Conservation (phyloP, 2,329 filamentous ascomycete genomes). For the Fusarium sp. region DNA sequence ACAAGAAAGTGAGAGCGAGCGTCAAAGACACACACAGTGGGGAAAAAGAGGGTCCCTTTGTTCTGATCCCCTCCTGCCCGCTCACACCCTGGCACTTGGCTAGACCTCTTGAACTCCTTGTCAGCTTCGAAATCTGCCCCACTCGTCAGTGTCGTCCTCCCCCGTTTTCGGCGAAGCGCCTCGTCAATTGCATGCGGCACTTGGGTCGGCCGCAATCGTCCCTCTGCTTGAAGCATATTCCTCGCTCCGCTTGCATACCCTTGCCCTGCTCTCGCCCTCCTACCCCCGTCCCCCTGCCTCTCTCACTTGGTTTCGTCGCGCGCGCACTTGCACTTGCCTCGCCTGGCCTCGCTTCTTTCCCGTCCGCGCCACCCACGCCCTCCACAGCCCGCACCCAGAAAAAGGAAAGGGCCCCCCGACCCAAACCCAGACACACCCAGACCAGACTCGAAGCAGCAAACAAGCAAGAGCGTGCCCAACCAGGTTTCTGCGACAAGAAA, state of each 20-base stretch:
- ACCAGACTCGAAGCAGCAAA: slow-evolving; percentile 59
- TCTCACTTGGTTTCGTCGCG: slow-evolving; percentile 34
- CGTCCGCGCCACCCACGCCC: slow-evolving; percentile 50
- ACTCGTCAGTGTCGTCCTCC: slow-evolving; percentile 32
- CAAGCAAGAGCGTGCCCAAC: slow-evolving; percentile 60
- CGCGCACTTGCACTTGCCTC: slow-evolving; percentile 44
- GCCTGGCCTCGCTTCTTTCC: slow-evolving; percentile 60
- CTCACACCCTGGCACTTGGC: slow-evolving; percentile 32
- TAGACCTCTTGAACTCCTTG: slow-evolving; percentile 30
- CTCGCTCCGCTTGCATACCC: slow-evolving; percentile 41
- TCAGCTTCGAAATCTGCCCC: slow-evolving; percentile 40
- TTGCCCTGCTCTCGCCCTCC: slow-evolving; percentile 33
- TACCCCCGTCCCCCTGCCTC: slow-evolving; percentile 17
- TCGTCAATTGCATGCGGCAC: slow-evolving; percentile 50
- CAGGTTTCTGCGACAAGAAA: slow-evolving; percentile 69
- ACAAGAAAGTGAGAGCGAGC: slow-evolving; percentile 6
- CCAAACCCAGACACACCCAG: slow-evolving; percentile 45
- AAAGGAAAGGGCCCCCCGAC: slow-evolving; percentile 45
- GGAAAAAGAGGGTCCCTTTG: slow-evolving; percentile 28
- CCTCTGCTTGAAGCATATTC: slow-evolving; percentile 42
- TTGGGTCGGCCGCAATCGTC: slow-evolving; percentile 30
- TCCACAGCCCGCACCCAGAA: slow-evolving; percentile 47
- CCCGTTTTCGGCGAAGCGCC: slow-evolving; percentile 48
- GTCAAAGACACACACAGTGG: slow-evolving; percentile 23
- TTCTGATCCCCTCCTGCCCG: slow-evolving; percentile 38